These are phyloP conservation scores for Solanum lycopersicoides DNA, from an alignment of 257 asterid genomes.

Conservation along the genomic window DNA sequence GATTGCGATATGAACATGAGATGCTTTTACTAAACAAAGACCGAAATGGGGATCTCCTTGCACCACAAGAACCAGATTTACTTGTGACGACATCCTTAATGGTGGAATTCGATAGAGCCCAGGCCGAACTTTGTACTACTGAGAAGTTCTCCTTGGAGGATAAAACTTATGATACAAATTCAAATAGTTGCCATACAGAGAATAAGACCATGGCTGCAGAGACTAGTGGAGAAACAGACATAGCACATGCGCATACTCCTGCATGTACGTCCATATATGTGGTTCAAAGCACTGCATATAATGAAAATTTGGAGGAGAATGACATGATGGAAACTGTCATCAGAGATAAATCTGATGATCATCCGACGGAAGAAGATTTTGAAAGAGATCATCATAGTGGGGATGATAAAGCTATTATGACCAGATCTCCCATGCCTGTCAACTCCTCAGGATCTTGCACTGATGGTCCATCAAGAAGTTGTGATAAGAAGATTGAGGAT, in stretches of 20 bases:
- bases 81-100: conserved; percentile 5
- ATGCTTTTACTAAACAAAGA: neutral
- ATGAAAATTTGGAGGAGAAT: conserved; percentile 17
- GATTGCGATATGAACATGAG: conserved; percentile 8
- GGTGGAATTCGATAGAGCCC: conserved; percentile 14
- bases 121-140: neutral
- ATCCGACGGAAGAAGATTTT: conserved; percentile 14
- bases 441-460: conserved; percentile 14
- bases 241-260: conserved; percentile 7
- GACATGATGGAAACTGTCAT: conserved; percentile 1
- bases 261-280: conserved; percentile 9
- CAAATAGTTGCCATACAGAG: conserved; percentile 3
- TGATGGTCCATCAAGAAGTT: conserved; percentile 2
- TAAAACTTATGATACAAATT: conserved; percentile 5
- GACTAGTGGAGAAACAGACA: conserved; percentile 9
- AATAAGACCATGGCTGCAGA: conserved; percentile 8
- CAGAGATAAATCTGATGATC: conserved; percentile 11
- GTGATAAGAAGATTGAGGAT: conserved; percentile 13
- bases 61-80: conserved; percentile 14
- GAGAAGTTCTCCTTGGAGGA: conserved; percentile 3
- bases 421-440: conserved; percentile 9
- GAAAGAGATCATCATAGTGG: neutral
- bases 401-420: conserved; percentile 13
- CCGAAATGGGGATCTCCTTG: conserved; percentile 3
- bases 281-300: conserved; percentile 3